Conservation (phyloP, 2,329 filamentous ascomycete species). For the Macrophomina tecta region DNA sequence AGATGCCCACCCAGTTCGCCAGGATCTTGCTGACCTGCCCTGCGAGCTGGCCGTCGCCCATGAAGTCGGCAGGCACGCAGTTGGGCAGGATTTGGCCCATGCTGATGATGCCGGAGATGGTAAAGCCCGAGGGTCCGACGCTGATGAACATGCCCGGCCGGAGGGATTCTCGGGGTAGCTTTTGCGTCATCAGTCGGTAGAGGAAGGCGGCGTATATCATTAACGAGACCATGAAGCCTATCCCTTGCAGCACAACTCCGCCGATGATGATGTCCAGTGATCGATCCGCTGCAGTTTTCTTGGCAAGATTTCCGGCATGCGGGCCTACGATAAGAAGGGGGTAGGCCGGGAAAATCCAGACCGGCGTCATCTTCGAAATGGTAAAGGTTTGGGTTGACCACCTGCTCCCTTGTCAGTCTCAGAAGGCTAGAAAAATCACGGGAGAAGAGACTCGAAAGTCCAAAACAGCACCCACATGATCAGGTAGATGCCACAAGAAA, state of each 20-base stretch:
- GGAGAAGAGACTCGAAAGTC: background rate
- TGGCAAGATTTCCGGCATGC: constrained; percentile 67
- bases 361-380: constrained; percentile 83
- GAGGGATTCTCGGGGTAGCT: constrained; percentile 75
- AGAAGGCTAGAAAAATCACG: too few species aligned
- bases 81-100: constrained; percentile 61
- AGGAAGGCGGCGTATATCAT: constrained; percentile 87
- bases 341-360: constrained; percentile 88
- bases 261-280: constrained; percentile 64
- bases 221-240: constrained; percentile 69
- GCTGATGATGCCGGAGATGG: constrained; percentile 64
- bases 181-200: constrained; percentile 87
- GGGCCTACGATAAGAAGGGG: constrained; percentile 78
- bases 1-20: constrained; percentile 71
- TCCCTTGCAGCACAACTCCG: constrained; percentile 67
- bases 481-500: constrained; percentile 75
- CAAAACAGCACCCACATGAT: constrained; percentile 65
- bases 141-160: constrained; percentile 86
- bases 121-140: constrained; percentile 77
- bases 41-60: constrained; percentile 62
- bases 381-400: constrained; percentile 72
- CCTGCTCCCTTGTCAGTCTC: constrained; percentile 40
- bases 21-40: constrained; percentile 62
- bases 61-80: constrained; percentile 59
- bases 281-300: constrained; percentile 46